Base-by-base conservation (phyloP, 495 filamentous ascomycete species). In the Trichoderma parareesei region DNA sequence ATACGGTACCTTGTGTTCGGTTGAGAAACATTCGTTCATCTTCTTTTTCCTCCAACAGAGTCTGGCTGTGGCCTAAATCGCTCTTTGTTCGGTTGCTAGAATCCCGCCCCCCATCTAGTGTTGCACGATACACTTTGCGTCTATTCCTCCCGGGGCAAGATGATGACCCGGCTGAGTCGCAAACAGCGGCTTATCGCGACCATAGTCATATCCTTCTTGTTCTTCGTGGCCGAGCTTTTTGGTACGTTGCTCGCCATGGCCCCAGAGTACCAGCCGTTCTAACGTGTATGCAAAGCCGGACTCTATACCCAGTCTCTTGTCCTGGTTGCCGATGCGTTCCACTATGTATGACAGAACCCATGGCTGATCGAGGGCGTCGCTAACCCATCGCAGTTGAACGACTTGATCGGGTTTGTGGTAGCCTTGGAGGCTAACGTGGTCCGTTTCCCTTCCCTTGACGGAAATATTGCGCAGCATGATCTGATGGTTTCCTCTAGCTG, bases 321-420 rank as follows among this genome's bases (percentile, higher is more conserved):
- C 20, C 85, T 98, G 14, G 84, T 96, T 60, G 93, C 93, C 48
- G 93, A 98, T 79, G 91, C 93, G 38, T 97, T 97, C 76, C 93
- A 98, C 71, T 95, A 96, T 86, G 91, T 93, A 78, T 70, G 81
- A 37, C 53, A 57, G 27, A 10, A 7, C 27, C 14, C 3, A 8
- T 6, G 16, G 5, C 18, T 16, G 27, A 8, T 33, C 14, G 53
- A 37, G 27, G 27, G 20, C 48, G 53, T 60, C 44, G 55, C 65
- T 69, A 27, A 71, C 46, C 44, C 11, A 18, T 2, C 14, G 16
- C 65, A 92, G 90, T 76, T 98, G 65, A 98, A 96, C 71, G 93
- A 98, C 83, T 85, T 98, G 14, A 78, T 97, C 42, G 92, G 91
- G 2, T 83, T 96, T 46, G 81, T 85, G 41, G 91, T 97, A 44